Percentiles rank a stretch among this genome's conserved stretches.
These are phyloP conservation scores for Suillus variegatus DNA, from an alignment of 768 basidiomycete species.

Conservation along the genomic window DNA sequence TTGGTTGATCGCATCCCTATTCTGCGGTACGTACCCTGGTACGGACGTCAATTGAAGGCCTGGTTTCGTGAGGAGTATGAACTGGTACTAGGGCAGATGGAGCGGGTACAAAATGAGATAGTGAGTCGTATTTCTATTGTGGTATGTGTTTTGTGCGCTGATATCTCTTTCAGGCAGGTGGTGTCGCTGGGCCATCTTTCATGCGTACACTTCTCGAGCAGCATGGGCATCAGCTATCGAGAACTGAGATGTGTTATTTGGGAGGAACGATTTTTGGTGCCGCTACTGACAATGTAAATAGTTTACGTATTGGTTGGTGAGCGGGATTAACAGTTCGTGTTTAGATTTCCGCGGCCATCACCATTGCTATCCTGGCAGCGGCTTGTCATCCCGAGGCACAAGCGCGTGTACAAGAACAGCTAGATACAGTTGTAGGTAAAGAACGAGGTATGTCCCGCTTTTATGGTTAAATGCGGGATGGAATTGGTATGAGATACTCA, in stretches of 20 bases:
- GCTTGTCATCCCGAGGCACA: constrained; percentile 55
- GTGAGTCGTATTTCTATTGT: constrained; percentile 22
- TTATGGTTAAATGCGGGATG: neutral
- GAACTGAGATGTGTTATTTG: constrained; percentile 54
- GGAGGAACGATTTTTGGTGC: constrained; percentile 62
- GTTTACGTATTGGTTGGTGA: neutral
- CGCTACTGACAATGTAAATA: constrained; percentile 47
- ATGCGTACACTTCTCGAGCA: constrained; percentile 53
- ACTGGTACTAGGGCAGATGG: constrained; percentile 49
- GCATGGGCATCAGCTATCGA: constrained; percentile 45
- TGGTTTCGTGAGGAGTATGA: constrained; percentile 52
- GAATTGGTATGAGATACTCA: neutral
- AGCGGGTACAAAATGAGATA: constrained; percentile 38
- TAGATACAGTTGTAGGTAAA: constrained; percentile 51
- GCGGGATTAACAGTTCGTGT: neutral
- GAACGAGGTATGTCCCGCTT: constrained; percentile 21
- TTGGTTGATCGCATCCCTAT: constrained; percentile 31
- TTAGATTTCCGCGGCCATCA: constrained; percentile 51
- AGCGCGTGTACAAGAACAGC: constrained; percentile 48
- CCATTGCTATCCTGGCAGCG: constrained; percentile 52
- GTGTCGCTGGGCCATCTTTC: constrained; percentile 33
- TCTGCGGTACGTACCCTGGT: constrained; percentile 52
- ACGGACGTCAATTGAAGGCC: constrained; percentile 49
- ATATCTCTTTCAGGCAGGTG: constrained; percentile 9
- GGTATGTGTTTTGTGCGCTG: neutral